phyloP scores from a whole-genome alignment of 148 eudicot genomes.

The Rhododendron ferrugineum region DNA sequence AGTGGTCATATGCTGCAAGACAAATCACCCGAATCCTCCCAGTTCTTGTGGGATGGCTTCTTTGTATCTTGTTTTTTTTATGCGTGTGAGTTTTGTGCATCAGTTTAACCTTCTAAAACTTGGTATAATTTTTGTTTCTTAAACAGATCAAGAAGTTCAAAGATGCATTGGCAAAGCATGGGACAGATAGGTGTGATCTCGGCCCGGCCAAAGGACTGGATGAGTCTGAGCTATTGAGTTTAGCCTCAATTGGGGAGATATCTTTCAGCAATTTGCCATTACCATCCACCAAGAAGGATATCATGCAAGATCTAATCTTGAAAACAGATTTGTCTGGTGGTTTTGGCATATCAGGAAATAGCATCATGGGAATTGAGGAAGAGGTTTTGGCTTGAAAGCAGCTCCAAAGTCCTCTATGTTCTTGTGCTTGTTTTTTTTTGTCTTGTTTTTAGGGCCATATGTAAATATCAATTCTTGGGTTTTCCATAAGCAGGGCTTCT shows the following conservation, averaged over 20 bases:
- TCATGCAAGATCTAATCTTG: slow-evolving; percentile 35
- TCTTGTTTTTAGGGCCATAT: neutral
- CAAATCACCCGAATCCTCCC: neutral
- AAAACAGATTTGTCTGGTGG: slow-evolving; percentile 18
- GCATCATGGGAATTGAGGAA: slow-evolving; percentile 18
- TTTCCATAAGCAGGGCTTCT: slow-evolving; percentile 11
- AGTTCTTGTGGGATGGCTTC: neutral
- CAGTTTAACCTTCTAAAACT: neutral
- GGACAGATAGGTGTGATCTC: slow-evolving; percentile 37
- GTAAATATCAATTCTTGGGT: neutral
- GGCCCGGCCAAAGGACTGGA: slow-evolving; percentile 76
- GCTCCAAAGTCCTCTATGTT: neutral
- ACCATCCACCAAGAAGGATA: slow-evolving; percentile 18
- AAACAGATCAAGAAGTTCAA: slow-evolving; percentile 86
- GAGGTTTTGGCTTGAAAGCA: slow-evolving; percentile 29
- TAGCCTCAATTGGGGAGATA: slow-evolving; percentile 66
- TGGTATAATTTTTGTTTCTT: neutral
- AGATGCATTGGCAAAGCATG: slow-evolving; percentile 68
- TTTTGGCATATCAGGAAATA: slow-evolving; percentile 12
- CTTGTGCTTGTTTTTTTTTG: neutral
- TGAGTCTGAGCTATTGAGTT: slow-evolving; percentile 55
- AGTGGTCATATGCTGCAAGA: neutral
- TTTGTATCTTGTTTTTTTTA: neutral
- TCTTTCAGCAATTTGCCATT: slow-evolving; percentile 17
- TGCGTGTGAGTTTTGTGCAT: neutral